Evolutionary conservation across 345 rosid species (phyloP).

Genomic region (Abelmoschus esculentus): DNA sequence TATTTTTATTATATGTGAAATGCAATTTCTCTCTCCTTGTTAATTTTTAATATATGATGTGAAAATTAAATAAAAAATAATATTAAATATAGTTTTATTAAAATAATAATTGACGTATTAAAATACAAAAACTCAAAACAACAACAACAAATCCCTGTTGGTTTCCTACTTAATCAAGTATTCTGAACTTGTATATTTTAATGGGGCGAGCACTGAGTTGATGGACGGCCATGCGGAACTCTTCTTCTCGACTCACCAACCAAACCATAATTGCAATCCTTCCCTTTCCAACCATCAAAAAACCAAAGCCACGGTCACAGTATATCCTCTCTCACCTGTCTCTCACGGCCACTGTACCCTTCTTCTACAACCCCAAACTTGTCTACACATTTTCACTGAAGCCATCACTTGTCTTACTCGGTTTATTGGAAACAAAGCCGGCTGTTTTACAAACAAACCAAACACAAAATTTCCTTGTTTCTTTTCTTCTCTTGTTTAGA

Average conservation of each 20-base stretch:
- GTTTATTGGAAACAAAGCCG: not conserved
- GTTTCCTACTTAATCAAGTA: too few species aligned
- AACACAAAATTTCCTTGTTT: not conserved
- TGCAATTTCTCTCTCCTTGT: too few species aligned
- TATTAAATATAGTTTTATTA: too few species aligned
- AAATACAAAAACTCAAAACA: too few species aligned
- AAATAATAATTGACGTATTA: too few species aligned
- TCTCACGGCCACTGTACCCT: not conserved
- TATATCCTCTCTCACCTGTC: conserved; percentile 9
- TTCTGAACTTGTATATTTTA: not conserved
- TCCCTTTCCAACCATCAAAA: not conserved
- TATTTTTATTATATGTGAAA: too few species aligned
- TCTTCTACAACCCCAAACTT: not conserved
- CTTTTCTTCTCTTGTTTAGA: conserved; percentile 8
- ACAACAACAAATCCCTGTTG: too few species aligned
- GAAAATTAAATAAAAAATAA: too few species aligned
- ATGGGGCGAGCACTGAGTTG: not conserved
- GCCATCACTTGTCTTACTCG: too few species aligned
- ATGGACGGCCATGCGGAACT: conserved; percentile 5
- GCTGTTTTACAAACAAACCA: not conserved
- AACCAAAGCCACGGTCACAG: not conserved
- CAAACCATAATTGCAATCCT: conserved; percentile 1
- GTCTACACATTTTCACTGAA: too few species aligned
- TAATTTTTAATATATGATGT: too few species aligned
- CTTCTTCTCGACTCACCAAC: conserved; percentile 5